phyloP scores from a whole-genome alignment of 371 early-diverging fungal genomes.

The Dichotomocladium elegans region DNA sequence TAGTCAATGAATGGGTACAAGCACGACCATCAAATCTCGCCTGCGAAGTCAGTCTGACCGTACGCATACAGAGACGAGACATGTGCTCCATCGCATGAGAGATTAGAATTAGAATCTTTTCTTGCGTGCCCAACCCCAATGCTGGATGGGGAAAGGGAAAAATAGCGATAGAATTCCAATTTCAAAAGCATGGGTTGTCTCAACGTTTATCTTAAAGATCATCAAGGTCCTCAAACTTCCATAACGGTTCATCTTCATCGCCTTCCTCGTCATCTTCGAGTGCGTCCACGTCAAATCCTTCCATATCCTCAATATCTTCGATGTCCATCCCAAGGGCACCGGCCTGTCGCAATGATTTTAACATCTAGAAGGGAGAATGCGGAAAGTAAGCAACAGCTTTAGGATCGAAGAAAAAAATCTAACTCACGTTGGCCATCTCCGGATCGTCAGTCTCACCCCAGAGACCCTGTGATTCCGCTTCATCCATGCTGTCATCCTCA shows the following conservation, averaged over 20 bases:
- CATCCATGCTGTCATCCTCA: not conserved
- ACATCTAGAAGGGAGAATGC: not conserved
- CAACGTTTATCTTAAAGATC: too few relatives aligned
- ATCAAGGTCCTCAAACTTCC: not conserved
- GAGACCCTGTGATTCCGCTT: not conserved
- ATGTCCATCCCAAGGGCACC: not conserved
- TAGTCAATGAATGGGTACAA: too few relatives aligned
- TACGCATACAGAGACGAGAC: too few relatives aligned
- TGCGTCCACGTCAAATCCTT: conserved; percentile 10
- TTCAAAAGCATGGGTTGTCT: too few relatives aligned
- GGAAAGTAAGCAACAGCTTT: not conserved
- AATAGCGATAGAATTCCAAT: too few relatives aligned
- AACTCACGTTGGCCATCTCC: not conserved
- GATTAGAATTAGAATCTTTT: too few relatives aligned
- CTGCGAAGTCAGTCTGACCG: too few relatives aligned
- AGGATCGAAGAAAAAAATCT: too few relatives aligned
- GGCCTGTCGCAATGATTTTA: not conserved
- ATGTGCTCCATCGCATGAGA: too few relatives aligned
- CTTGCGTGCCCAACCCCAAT: too few relatives aligned
- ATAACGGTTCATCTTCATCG: conserved; percentile 6
- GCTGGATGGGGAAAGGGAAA: too few relatives aligned
- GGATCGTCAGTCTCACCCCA: not conserved
- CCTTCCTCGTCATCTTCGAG: conserved; percentile 7
- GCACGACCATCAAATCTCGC: too few relatives aligned
- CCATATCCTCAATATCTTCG: conserved; percentile 6